phyloP scores from a whole-genome alignment of 2,329 filamentous ascomycete genomes.

The Apiospora arundinis region DNA sequence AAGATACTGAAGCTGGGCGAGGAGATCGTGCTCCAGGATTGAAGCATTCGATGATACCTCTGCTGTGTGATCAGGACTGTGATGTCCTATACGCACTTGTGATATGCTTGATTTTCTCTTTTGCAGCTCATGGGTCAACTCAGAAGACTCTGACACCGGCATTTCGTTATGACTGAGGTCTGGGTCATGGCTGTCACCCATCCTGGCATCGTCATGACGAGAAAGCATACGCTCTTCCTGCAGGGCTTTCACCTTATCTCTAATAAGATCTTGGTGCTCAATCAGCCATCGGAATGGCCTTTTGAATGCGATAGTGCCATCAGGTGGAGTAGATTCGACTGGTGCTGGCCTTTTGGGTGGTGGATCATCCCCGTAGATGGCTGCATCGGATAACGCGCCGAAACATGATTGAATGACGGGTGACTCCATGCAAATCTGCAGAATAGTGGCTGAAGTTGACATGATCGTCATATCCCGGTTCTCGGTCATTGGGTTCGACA shows the following conservation, averaged over 20 bases:
- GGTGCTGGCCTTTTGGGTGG: too few relatives aligned
- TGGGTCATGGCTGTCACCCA: too few relatives aligned
- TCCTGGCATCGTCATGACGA: too few relatives aligned
- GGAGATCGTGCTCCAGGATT: neutral
- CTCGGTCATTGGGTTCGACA: too few relatives aligned
- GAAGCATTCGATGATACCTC: neutral
- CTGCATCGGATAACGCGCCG: neutral
- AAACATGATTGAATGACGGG: neutral
- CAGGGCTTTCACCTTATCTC: neutral
- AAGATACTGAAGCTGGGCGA: constrained; percentile 12
- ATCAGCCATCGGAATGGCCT: constrained; percentile 1
- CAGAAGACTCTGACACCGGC: too few relatives aligned
- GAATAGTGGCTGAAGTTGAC: too few relatives aligned
- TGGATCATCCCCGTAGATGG: neutral
- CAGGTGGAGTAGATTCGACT: neutral
- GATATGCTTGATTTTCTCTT: too few relatives aligned
- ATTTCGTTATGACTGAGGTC: too few relatives aligned
- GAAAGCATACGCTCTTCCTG: neutral
- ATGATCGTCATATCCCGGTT: too few relatives aligned
- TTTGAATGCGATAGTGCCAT: neutral
- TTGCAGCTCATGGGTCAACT: too few relatives aligned
- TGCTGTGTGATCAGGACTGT: neutral
- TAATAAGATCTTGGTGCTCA: neutral
- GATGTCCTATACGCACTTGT: too few relatives aligned
- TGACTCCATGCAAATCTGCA: too few relatives aligned